Evolutionary conservation across 2,329 filamentous ascomycete species (phyloP).

Genomic region (Mycogone perniciosa): DNA sequence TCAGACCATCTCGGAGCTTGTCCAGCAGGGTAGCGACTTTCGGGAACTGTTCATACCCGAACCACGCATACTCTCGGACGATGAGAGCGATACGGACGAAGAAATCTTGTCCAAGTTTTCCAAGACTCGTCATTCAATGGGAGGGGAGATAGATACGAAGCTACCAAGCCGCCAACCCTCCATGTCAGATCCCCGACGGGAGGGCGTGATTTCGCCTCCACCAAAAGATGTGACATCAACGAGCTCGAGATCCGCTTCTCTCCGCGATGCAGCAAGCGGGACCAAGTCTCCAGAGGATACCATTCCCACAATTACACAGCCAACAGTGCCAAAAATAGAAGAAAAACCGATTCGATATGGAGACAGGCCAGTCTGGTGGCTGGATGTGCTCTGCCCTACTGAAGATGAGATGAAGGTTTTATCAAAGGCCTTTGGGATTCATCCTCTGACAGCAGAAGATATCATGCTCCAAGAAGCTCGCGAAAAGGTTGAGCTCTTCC

Average conservation of each 20-base stretch:
- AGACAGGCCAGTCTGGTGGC: constrained; percentile 90
- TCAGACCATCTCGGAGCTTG: constrained; percentile 86
- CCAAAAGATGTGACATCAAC: constrained; percentile 15
- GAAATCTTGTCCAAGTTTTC: constrained; percentile 22
- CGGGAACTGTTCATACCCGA: constrained; percentile 87
- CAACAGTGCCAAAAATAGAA: constrained; percentile 16
- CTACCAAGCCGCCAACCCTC: constrained; percentile 42
- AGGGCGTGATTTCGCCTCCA: constrained; percentile 26
- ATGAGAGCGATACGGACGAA: constrained; percentile 59
- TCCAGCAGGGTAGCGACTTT: constrained; percentile 80
- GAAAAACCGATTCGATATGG: constrained; percentile 56
- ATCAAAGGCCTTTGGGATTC: constrained; percentile 88
- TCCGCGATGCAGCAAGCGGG: constrained; percentile 42
- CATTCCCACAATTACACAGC: constrained; percentile 15
- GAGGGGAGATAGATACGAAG: constrained; percentile 36
- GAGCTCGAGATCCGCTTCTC: constrained; percentile 29
- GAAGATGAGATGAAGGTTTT: constrained; percentile 94
- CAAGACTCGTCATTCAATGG: constrained; percentile 20
- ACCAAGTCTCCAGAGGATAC: constrained; percentile 32
- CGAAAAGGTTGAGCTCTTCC: constrained; percentile 96
- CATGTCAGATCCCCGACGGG: constrained; percentile 26
- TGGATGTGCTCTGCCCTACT: constrained; percentile 85
- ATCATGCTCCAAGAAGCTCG: constrained; percentile 96
- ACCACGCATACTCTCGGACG: constrained; percentile 66
- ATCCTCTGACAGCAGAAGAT: constrained; percentile 90